A percentile compares a stretch with the other conserved stretches of the same genome.
These are phyloP conservation scores for Fragilaria crotonensis DNA, from an alignment of 108 stramenopile genomes.

Conservation along the genomic window DNA sequence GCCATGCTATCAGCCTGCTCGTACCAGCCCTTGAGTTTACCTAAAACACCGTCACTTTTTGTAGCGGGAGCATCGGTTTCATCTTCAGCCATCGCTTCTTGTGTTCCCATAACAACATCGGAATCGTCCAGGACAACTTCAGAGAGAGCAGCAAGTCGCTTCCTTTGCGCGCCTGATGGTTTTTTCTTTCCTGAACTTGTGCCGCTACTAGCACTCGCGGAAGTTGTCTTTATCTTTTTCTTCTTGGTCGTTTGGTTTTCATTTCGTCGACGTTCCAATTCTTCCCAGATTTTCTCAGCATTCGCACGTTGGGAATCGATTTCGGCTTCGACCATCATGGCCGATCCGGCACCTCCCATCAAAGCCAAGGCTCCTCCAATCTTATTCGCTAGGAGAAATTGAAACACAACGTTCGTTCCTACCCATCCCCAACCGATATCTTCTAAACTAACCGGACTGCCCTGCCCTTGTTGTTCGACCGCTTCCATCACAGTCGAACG, in stretches of 20 bases:
- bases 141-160: slow-evolving; percentile 56
- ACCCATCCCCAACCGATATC: slow-evolving; percentile 76
- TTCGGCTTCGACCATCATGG: slow-evolving; percentile 63
- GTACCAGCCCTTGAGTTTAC: slow-evolving; percentile 59
- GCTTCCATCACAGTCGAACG: slow-evolving; percentile 8
- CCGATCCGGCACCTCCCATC: slow-evolving; percentile 46
- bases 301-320: slow-evolving; percentile 49
- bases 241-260: slow-evolving; percentile 9
- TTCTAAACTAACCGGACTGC: slow-evolving; percentile 16
- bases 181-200: too few relatives aligned
- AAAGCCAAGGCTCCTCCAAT: slow-evolving; percentile 56
- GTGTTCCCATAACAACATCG: background rate
- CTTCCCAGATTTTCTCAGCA: slow-evolving; percentile 73
- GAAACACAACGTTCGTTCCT: slow-evolving; percentile 28
- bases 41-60: slow-evolving; percentile 45
- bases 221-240: slow-evolving; percentile 11
- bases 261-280: slow-evolving; percentile 60
- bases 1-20: slow-evolving; percentile 81
- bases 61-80: slow-evolving; percentile 4
- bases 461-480: background rate
- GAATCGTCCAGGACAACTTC: slow-evolving; percentile 49
- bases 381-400: slow-evolving; percentile 67
- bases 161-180: slow-evolving; percentile 55
- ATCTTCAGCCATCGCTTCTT: background rate
- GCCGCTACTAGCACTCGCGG: too few relatives aligned